Base-by-base conservation (phyloP, 2,329 filamentous ascomycete species). In the Thielaviopsis punctulata region DNA sequence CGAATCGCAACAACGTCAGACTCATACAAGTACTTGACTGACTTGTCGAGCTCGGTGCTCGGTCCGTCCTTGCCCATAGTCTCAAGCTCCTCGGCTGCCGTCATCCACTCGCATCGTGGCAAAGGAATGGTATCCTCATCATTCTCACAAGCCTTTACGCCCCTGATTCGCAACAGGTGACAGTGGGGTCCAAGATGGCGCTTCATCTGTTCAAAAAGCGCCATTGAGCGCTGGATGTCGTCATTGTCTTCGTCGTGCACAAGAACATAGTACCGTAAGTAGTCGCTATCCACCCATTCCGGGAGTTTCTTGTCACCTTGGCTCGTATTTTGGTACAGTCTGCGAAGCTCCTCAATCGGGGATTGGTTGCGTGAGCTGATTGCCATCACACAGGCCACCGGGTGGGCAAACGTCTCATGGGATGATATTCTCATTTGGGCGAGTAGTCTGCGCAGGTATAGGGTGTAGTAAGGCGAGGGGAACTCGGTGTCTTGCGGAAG, bases 141-240 rank as follows among this genome's bases (percentile, higher is more conserved):
- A 1, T 87, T 89, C 57, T 89, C 80, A 33, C 86, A 82, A 64
- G 87, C 90, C 62, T 88, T 84, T 36, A 80, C 84, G 60, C 86
- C 93, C 59, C 90, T 78, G 49, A 98, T 70, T 57, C 93, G 75
- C 30, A 98, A 72, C 10, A 98, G 73, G 66, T 98, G 92, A 63
- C 92, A 98, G 66, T 98, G 89, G 47, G 96, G 71, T 1, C 92
- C 92, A 57, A 98, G 86, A 66, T 95, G 87, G n/a, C 92, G 80
- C 67, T 96, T 98, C 93, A 98, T 98, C 65, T 95, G 87, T 60
- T 98, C 92, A 65, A 95, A 98, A 24, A 96, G 72, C 18, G 80
- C 78, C 65, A 90, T 90, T 12, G 89, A 94, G 66, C 88, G 84
- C 36, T 79, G 79, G 56, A 96, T 94, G 63, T 98, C 89, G 62